These are phyloP conservation scores for Fusarium redolens DNA, from an alignment of 2,329 filamentous ascomycete genomes.

Conservation along the genomic window DNA sequence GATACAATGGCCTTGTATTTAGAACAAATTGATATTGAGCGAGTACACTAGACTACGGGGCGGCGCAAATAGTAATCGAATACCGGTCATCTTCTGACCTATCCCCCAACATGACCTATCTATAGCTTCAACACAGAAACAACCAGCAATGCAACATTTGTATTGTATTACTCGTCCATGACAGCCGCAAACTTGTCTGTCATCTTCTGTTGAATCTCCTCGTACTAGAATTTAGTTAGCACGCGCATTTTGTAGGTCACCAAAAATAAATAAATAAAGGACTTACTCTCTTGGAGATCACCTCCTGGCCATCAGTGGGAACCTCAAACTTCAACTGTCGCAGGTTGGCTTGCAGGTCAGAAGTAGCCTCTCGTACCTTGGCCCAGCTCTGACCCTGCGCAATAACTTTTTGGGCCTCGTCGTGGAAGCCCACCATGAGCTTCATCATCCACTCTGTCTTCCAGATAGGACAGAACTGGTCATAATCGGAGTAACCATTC, in stretches of 20 bases:
- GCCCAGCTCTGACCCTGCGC: slow-evolving; percentile 90
- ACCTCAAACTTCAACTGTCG: slow-evolving; percentile 97
- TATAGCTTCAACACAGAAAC: slow-evolving; percentile 45
- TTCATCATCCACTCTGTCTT: slow-evolving; percentile 99
- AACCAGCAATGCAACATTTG: slow-evolving; percentile 35
- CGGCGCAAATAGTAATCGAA: slow-evolving; percentile 43
- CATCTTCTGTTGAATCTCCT: slow-evolving; percentile 90
- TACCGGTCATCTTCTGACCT: slow-evolving; percentile 40
- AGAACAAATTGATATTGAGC: slow-evolving; percentile 43
- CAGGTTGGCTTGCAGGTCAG: slow-evolving; percentile 85
- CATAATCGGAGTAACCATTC: slow-evolving; percentile 98
- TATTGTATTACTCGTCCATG: slow-evolving; percentile 80
- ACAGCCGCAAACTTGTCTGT: slow-evolving; percentile 97
- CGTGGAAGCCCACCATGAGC: slow-evolving; percentile 97
- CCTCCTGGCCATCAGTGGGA: slow-evolving; percentile 84
- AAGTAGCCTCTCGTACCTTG: slow-evolving; percentile 91
- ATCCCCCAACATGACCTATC: slow-evolving; percentile 41
- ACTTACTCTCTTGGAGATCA: slow-evolving; percentile 83
- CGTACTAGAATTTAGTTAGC: slow-evolving; percentile 75
- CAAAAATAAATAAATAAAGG: slow-evolving; percentile 5
- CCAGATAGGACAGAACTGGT: slow-evolving; percentile 99
- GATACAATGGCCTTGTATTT: slow-evolving; percentile 5
- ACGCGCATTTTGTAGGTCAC: background rate
- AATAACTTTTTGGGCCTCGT: slow-evolving; percentile 96
- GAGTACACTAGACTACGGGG: slow-evolving; percentile 46